These are phyloP conservation scores for Hirsutella minnesotensis DNA, from an alignment of 2,329 filamentous ascomycete genomes.

Conservation along the genomic window DNA sequence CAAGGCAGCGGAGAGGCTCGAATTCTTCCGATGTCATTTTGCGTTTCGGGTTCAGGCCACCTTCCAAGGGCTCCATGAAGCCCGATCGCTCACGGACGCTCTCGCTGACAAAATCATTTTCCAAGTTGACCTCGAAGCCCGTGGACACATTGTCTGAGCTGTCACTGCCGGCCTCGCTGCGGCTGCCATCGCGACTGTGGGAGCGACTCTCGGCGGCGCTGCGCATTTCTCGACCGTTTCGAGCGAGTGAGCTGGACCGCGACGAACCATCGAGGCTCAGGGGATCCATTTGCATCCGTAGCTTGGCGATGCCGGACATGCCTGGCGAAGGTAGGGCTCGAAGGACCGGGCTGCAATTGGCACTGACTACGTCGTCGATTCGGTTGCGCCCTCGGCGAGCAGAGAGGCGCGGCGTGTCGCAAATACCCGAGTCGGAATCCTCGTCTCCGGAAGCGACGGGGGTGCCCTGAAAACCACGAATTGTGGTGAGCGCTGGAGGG, in stretches of 20 bases:
- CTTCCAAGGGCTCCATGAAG: constrained; percentile 37
- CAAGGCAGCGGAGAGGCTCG: constrained; percentile 78
- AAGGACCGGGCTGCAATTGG: constrained; percentile 50
- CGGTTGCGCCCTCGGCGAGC: constrained; percentile 27
- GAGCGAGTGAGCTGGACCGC: constrained; percentile 44
- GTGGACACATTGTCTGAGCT: constrained; percentile 57
- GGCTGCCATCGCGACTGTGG: constrained; percentile 42
- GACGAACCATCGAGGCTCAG: constrained; percentile 52
- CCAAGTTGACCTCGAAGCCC: constrained; percentile 75
- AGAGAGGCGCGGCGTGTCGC: constrained; percentile 24
- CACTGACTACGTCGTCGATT: constrained; percentile 46
- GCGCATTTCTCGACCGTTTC: constrained; percentile 30
- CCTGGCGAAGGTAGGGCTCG: constrained; percentile 40
- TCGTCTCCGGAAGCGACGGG: constrained; percentile 44
- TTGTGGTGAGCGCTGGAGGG: constrained; percentile 37
- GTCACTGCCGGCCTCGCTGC: constrained; percentile 39
- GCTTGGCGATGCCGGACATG: constrained; percentile 65
- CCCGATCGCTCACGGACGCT: constrained; percentile 34
- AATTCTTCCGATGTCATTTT: constrained; percentile 94
- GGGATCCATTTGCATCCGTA: constrained; percentile 72
- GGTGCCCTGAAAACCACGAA: constrained; percentile 45
- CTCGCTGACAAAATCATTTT: constrained; percentile 73
- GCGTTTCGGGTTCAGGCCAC: constrained; percentile 42
- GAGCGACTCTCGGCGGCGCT: constrained; percentile 44
- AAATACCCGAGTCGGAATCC: constrained; percentile 37